Conservation (phyloP, 2,329 filamentous ascomycete genomes). For the Alternaria novae-zelandiae region DNA sequence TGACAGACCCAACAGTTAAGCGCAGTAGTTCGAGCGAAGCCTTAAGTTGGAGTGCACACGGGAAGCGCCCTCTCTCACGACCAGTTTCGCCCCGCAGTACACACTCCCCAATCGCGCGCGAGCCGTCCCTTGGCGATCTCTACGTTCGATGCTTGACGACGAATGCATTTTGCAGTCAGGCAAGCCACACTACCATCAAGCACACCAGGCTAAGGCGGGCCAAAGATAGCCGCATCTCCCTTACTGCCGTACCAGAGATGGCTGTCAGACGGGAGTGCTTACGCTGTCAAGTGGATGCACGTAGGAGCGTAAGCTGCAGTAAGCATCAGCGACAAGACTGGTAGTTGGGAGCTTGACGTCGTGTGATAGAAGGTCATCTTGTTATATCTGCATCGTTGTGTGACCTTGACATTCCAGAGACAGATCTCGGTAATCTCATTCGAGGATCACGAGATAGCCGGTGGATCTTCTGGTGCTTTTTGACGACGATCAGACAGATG, state of each 20-base stretch:
- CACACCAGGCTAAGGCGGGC: constrained; percentile 17
- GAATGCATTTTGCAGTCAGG: background rate
- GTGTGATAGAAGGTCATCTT: background rate
- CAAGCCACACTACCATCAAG: constrained; percentile 17
- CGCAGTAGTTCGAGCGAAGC: background rate
- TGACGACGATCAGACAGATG: background rate
- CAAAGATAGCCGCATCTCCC: constrained; percentile 3
- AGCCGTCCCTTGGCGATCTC: constrained; percentile 12
- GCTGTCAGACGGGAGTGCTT: constrained; percentile 27
- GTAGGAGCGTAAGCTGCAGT: constrained; percentile 34
- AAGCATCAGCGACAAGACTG: constrained; percentile 28
- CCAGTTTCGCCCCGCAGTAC: constrained; percentile 6
- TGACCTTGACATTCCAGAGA: background rate
- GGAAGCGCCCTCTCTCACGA: constrained; percentile 6
- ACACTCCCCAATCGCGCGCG: background rate
- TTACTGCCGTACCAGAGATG: constrained; percentile 11
- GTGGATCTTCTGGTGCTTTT: background rate
- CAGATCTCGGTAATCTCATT: constrained; percentile 2
- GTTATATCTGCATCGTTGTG: background rate
- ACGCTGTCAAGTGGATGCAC: constrained; percentile 18
- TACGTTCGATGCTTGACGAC: background rate
- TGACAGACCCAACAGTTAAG: constrained; percentile 4
- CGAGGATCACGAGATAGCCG: background rate
- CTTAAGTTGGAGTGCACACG: constrained; percentile 5
- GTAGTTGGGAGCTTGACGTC: constrained; percentile 18